phyloP scores from a whole-genome alignment of 495 filamentous ascomycete species.

The Amphirosellinia nigrospora region DNA sequence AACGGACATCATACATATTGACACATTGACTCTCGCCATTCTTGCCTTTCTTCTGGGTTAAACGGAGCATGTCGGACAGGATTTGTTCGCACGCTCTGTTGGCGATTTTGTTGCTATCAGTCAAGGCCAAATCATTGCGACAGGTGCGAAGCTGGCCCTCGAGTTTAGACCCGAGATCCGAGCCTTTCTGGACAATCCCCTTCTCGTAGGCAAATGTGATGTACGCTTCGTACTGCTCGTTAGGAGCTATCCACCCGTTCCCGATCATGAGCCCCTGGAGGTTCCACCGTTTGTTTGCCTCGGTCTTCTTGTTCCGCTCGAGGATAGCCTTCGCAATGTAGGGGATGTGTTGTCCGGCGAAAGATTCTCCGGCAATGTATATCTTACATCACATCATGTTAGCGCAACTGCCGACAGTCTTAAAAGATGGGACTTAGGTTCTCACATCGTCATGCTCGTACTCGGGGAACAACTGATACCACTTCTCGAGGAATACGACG shows the following conservation, averaged over 20 bases:
- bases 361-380: constrained; percentile 94
- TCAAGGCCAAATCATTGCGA: constrained; percentile 70
- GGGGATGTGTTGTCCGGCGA: constrained; percentile 95
- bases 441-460: constrained; percentile 92
- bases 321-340: constrained; percentile 91
- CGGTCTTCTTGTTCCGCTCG: constrained; percentile 70
- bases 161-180: constrained; percentile 65
- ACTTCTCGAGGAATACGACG: constrained; percentile 86
- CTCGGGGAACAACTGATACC: constrained; percentile 87
- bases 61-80: constrained; percentile 68
- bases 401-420: constrained; percentile 25
- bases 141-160: constrained; percentile 51
- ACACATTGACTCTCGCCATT: constrained; percentile 63
- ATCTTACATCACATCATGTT: constrained; percentile 63
- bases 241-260: constrained; percentile 94
- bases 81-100: constrained; percentile 73
- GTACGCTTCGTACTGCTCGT: constrained; percentile 90
- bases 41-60: constrained; percentile 56
- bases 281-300: constrained; percentile 67
- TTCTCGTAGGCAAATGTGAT: constrained; percentile 77
- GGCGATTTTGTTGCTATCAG: constrained; percentile 68
- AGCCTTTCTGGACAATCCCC: constrained; percentile 71
- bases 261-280: constrained; percentile 90
- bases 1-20: constrained; percentile 96
- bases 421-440: constrained; percentile 21